Evolutionary conservation across 2,329 filamentous ascomycete species (phyloP).

Genomic region (Zymoseptoria passerinii): DNA sequence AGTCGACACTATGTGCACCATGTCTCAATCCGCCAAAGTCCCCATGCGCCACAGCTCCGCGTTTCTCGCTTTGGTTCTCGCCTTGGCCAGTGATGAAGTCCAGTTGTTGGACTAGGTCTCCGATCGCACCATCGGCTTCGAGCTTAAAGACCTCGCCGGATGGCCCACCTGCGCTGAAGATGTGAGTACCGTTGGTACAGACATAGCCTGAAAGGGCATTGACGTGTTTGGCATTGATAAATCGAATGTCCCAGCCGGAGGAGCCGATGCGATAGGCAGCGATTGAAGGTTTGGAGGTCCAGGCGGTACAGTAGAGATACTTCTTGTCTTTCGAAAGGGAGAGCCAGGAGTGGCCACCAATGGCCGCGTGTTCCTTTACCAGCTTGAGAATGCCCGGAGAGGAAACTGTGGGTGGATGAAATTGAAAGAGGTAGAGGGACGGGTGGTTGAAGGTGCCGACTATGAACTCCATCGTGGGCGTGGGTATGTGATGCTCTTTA

Average conservation of each 20-base stretch:
- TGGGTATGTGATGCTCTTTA: too few relatives aligned
- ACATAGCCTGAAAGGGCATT: conserved; percentile 28
- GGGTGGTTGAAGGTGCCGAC: conserved; percentile 30
- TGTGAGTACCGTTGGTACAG: conserved; percentile 22
- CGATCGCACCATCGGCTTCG: conserved; percentile 23
- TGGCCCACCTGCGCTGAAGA: conserved; percentile 29
- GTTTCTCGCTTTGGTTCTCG: conserved; percentile 22
- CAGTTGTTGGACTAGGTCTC: conserved; percentile 26
- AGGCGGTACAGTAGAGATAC: conserved; percentile 30
- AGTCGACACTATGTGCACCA: conserved; percentile 27
- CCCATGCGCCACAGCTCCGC: conserved; percentile 26
- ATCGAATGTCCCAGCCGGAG: conserved; percentile 19
- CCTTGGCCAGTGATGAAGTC: conserved; percentile 24
- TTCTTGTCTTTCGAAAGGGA: conserved; percentile 24
- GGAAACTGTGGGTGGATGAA: conserved; percentile 18
- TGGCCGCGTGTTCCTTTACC: conserved; percentile 23
- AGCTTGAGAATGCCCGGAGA: conserved; percentile 14
- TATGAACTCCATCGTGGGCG: conserved; percentile 27
- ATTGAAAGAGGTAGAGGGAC: conserved; percentile 26
- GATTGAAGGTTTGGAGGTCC: conserved; percentile 27
- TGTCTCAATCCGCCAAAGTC: conserved; percentile 30
- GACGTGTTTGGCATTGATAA: conserved; percentile 28
- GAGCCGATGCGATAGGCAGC: conserved; percentile 24
- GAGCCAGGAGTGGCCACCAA: conserved; percentile 31
- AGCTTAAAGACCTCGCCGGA: conserved; percentile 28